Base-by-base conservation (phyloP, 2,329 filamentous ascomycete genomes). In the Microsporum ferrugineum region DNA sequence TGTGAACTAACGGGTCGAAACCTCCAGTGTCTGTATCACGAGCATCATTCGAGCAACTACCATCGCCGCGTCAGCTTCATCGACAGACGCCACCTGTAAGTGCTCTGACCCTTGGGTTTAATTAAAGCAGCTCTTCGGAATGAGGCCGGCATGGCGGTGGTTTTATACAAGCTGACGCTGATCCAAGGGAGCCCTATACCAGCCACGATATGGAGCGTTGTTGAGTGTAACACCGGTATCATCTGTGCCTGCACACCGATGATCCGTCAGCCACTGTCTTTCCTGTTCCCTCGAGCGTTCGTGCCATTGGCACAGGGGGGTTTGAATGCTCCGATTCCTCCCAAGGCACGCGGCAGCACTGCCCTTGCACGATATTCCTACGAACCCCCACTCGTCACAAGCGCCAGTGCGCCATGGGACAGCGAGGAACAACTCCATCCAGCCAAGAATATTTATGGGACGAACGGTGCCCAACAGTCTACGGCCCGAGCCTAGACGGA, bases 201-300 rank as follows among this genome's bases (percentile, higher is more conserved):
- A 5, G 69, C 71, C 14, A 71, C 72, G 5, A 68, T 71, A 29
- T 76, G 73, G 73, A 74, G 71, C 27, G 69, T 71, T 10, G 65
- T 75, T 36, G 75, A 76, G 67, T 67, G 69, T 31, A 72, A 72
- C 59, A 66, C 70, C 10, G 71, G 67, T 17, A 70, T 75, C 33
- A 71, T 73, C 36, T 74, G 72, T 60, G 71, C 74, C 14, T 75
- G 72, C 59, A 69, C 75, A 5, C 73, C 74, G 7, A 73, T 74
- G 67, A 68, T 71, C 56, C 68, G 71, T 45, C 66, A 68, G n/a
- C 67, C 70, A 0, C 67, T 75, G 5, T 60, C 64, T 41, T 62
- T 63, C 7, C 23, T 65, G 2, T 66, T 67, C 38, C 66, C 66
- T 2, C 45, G 51, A n/a, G 60, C 66, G 29, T 63, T 66, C 57